Evolutionary conservation across 139 green algal genomes (phyloP), one percentile per base, ranked within the genome.

Genomic region (Coccomyxa sp.): DNA sequence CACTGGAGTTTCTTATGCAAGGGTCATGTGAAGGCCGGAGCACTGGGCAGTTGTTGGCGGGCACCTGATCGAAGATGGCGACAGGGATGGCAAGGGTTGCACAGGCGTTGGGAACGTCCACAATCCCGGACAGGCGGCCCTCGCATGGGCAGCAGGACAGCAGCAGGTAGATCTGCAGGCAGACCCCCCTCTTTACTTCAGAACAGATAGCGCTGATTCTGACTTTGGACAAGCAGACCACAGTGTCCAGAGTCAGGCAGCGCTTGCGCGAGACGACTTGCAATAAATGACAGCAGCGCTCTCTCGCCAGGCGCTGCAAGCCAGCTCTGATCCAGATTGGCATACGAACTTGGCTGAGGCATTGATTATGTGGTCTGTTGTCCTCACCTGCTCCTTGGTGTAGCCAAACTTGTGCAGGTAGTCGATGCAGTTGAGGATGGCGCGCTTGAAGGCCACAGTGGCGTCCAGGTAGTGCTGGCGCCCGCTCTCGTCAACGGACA

Each of bases 361-460:
- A n/a, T n/a, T n/a, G n/a, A n/a, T n/a, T n/a, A n/a, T n/a, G n/a
- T n/a, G n/a, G n/a, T n/a, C n/a, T n/a, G n/a, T n/a, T n/a, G n/a
- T 10, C 33, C 68, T 69, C 55, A 86, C 86, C 86, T 92, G 88
- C 76, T 89, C 73, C 74, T 87, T 86, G 40, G 85, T 88, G 80
- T 92, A 94, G 5, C 90, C 91, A 78, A 94, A 92, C 71, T 93
- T 92, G 55, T 73, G 69, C 37, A 95, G 83, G 85, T 95, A 95
- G 75, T 95, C 64, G 33, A 95, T 94, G 82, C 79, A 83, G 82
- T 94, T 92, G 7, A 95, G 87, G 37, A 93, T 86, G 14, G 90
- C 90, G 8, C 91, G 85, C 84, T 95, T 95, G 86, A 92, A 95
- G 35, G 91, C 90, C 18, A 95, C 76, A 0, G 81, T 83, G 41